phyloP scores from a whole-genome alignment of 768 basidiomycete species.

The Saitozyma sp. region DNA sequence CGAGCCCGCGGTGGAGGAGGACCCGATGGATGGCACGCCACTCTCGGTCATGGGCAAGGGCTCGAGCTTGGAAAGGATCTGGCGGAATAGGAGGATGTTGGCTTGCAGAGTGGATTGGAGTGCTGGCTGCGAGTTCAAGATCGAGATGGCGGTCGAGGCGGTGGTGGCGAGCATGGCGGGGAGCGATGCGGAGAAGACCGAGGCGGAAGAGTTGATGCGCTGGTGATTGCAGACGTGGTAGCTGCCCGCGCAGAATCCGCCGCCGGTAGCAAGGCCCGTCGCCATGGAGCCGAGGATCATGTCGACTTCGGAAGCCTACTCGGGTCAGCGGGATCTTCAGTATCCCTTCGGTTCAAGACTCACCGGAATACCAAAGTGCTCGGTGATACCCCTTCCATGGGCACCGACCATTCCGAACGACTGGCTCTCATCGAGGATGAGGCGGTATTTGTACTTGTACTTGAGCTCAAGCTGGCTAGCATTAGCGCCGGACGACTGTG shows the following conservation, averaged over 20 bases:
- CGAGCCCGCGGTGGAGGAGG: constrained; percentile 1
- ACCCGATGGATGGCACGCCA: constrained; percentile 4
- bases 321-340: constrained; percentile 3
- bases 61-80: constrained; percentile 76
- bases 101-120: constrained; percentile 75
- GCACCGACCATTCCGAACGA: constrained; percentile 91
- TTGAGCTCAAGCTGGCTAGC: constrained; percentile 80
- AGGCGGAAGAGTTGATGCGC: constrained; percentile 93
- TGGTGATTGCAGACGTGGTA: constrained; percentile 81
- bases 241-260: constrained; percentile 95
- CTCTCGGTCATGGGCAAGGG: constrained; percentile 15
- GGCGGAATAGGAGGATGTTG: constrained; percentile 75
- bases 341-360: constrained; percentile 38
- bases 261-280: constrained; percentile 74
- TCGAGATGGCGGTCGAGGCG: constrained; percentile 80
- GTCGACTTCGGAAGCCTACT: constrained; percentile 81
- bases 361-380: constrained; percentile 89
- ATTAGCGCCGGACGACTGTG: background rate
- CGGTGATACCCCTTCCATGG: constrained; percentile 91
- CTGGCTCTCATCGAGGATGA: constrained; percentile 89
- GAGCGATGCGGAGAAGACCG: constrained; percentile 94
- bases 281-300: constrained; percentile 92
- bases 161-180: constrained; percentile 85
- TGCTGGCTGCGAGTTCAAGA: constrained; percentile 72
- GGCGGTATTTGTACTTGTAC: constrained; percentile 88